Evolutionary conservation across 371 early-diverging fungal species (phyloP), one percentile per base, ranked within the genome.

Genomic region (Aphelidium insulamus): DNA sequence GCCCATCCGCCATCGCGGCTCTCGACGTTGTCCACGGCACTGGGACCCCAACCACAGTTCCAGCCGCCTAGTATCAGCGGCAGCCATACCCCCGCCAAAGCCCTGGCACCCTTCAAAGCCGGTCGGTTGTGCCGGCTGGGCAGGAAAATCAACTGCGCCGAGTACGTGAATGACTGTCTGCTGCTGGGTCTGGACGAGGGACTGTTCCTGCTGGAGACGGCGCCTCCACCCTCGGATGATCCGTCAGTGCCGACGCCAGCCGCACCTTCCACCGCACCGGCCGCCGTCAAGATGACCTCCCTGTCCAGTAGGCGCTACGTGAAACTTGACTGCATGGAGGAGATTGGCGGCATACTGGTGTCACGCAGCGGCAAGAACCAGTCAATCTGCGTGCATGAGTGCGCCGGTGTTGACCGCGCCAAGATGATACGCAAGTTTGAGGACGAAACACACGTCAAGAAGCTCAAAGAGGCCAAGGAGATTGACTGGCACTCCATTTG

Each of bases 101-200:
- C n/a, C n/a, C n/a, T n/a, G n/a, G n/a, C n/a, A n/a, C n/a, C 19
- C 3, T 62, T 64, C 42, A 50, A 46, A 27, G 59, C 65, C 2
- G 44, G 33, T 19, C 24, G 60, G 10, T 32, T 64, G 16, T 64
- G 65, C 33, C 36, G 62, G 17, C 33, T 64, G 30, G 36, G 38
- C 5, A 45, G 55, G n/a, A 16, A 40, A 31, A 49, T 64, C 29
- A 55, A 46, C 31, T 64, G 62, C 26, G 60, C 60, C 4, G 58
- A 61, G 15, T 44, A 43, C 15, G 17, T 54, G 11, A 54, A 45
- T 18, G 48, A 53, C 29, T 40, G 48, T 8, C 44, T 64, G 12
- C 36, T 64, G 2, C 36, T 64, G 32, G 65, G 62, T 1, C 55
- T 55, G 7, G 53, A 59, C 23, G 53, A 61, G 18, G 62, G 65